Base-by-base conservation (phyloP, 768 basidiomycete genomes). In the Plicaturopsis crispa region DNA sequence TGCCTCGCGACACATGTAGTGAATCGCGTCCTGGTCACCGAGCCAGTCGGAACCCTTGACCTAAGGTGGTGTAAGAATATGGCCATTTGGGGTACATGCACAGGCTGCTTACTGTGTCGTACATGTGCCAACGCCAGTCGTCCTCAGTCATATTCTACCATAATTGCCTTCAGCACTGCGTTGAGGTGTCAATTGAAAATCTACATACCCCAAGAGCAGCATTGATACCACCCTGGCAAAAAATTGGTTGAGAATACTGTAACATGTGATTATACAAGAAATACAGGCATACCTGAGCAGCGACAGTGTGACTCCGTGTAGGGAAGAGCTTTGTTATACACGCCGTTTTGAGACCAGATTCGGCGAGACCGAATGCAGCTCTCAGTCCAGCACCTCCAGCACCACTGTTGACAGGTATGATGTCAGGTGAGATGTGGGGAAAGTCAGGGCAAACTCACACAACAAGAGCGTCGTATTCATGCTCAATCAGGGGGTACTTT, bases 1-100 rank as follows among this genome's bases (percentile, higher is more conserved):
- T 30, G 96, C 96, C 62, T 99, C 96, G 24, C 91, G 73, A 61
- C 91, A 96, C 96, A 99, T 99, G 69, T 98, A 99, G 56, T 98
- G 96, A 51, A 99, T 98, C 35, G 96, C 96, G 55, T 99, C 96
- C 65, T 93, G 92, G 69, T 99, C 96, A 61, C 96, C 96, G 26
- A 98, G 81, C 96, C 96, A 99, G 66, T 99, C 96, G 37, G 92
- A 96, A 45, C 96, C 96, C 73, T 99, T 99, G 41, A 98, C 94
- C 79, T 90, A 50, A 35, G 41, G 21, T n/a, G 26, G 42, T 22
- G n/a, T 37, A 52, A 44, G 35, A 56, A 41, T 41, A 24, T 48
- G 46, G 21, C 7, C 23, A 37, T 23, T 32, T n/a, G 19, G 6
- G 3, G 31, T 18, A 7, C 31, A 31, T 31, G 32, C 39, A 33